Percentiles rank a stretch among this genome's conserved stretches.
Conservation (phyloP, 75 land plant species). For the Selaginella tamariscina region DNA sequence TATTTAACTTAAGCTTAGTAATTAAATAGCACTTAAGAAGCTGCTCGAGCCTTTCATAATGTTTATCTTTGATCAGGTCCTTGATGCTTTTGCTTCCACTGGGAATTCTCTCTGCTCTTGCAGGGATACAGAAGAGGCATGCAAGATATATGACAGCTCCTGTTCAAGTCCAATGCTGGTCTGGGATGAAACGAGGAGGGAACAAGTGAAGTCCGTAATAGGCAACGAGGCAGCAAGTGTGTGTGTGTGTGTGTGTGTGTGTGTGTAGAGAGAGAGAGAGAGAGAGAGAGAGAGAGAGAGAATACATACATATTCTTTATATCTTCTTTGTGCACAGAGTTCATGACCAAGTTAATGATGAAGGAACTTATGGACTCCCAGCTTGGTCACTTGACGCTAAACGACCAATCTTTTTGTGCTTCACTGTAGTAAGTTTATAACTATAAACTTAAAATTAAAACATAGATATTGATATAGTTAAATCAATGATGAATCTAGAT, state of each 20-base stretch:
- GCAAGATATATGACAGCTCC: conserved; percentile 27
- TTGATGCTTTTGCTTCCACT: conserved; percentile 27
- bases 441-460: too few relatives aligned
- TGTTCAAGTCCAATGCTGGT: conserved; percentile 29
- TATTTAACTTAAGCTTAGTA: too few relatives aligned
- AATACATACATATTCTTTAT: too few relatives aligned
- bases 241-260: not conserved
- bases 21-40: too few relatives aligned
- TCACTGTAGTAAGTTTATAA: too few relatives aligned
- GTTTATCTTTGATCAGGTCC: too few relatives aligned
- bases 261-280: too few relatives aligned
- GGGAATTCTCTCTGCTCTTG: conserved; percentile 31
- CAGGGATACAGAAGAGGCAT: conserved; percentile 34
- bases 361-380: conserved; percentile 17
- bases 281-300: too few relatives aligned
- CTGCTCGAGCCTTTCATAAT: too few relatives aligned
- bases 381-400: conserved; percentile 22
- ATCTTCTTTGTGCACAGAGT: too few relatives aligned
- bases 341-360: conserved; percentile 11
- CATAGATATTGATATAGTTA: too few relatives aligned
- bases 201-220: conserved; percentile 19
- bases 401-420: conserved; percentile 27
- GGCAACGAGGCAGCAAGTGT: conserved; percentile 19
- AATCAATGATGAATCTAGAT: too few relatives aligned
- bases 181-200: conserved; percentile 32